A percentile compares a stretch with the other conserved stretches of the same genome.
Conservation (phyloP, 192 early-diverging fungal genomes). For the Coemansia sp. region DNA sequence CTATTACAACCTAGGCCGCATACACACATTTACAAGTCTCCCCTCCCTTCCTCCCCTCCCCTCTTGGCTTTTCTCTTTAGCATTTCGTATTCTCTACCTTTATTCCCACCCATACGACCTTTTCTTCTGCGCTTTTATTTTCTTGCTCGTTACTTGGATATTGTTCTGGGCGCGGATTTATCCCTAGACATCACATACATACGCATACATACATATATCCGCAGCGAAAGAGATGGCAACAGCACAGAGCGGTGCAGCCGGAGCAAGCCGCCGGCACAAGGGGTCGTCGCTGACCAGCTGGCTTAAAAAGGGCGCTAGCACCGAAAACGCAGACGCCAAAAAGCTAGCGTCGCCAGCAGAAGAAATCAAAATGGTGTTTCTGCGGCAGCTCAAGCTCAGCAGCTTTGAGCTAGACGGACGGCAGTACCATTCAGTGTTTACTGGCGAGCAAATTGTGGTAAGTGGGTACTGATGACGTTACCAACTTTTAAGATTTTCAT, state of each 20-base stretch:
- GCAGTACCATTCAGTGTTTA: constrained; percentile 54
- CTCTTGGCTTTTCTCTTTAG: neutral
- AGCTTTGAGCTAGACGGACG: constrained; percentile 42
- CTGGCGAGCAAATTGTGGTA: constrained; percentile 53
- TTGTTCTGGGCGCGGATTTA: constrained; percentile 1
- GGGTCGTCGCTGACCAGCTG: constrained; percentile 44
- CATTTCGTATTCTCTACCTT: neutral
- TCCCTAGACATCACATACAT: neutral
- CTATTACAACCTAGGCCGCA: constrained; percentile 13
- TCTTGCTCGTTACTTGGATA: neutral
- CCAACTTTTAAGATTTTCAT: neutral
- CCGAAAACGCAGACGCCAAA: constrained; percentile 25
- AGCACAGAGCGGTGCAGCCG: neutral
- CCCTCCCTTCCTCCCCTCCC: constrained; percentile 1
- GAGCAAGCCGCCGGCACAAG: constrained; percentile 24
- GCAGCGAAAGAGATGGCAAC: constrained; percentile 2
- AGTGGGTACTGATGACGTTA: constrained; percentile 16
- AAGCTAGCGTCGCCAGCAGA: constrained; percentile 55
- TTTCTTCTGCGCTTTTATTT: neutral
- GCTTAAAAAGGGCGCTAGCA: constrained; percentile 30
- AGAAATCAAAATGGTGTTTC: constrained; percentile 52
- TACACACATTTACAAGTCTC: neutral
- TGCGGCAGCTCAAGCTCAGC: constrained; percentile 48
- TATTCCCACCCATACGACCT: neutral
- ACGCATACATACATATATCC: neutral